Base-by-base conservation (phyloP, 75 land plant species). In the Selaginella tamariscina region DNA sequence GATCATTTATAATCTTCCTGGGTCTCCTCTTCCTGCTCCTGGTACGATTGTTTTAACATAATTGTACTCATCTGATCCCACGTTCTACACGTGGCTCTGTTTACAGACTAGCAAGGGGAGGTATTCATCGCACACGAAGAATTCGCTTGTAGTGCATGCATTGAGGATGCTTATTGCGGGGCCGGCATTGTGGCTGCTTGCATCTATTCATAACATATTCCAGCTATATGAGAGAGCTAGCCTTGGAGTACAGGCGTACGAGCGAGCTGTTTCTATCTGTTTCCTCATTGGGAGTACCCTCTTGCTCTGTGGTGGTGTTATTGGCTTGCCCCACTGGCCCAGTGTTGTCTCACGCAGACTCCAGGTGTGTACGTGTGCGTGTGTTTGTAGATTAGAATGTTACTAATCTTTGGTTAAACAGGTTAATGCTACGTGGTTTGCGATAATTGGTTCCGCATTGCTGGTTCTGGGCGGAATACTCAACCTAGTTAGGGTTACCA, bases 171-270 rank as follows among this genome's bases (percentile, higher is more conserved):
- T 89, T n/a, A 74, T 86, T 24, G 89, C 95, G 55, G 95, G 95
- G 23, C 74, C 89, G n/a, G 72, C 70, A 57, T 68, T 86, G 18
- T 89, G 95, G 95, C 59, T 89, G 27, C 60, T 89, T 0, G 95
- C 88, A 0, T 83, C 95, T 0, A 82, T 86, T 65, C 87, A 82
- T 33, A 83, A 84, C 64, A 68, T 81, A 5, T 89, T 89, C 75
- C 95, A 89, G 64, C 78, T 86, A 27, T 89, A 86, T 56, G 89
- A 86, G 78, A 78, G 86, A 29, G 81, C 86, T 2, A 82, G 68
- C 65, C 77, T 80, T 0, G 76, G 69, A 68, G 64, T 86, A 54
- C 95, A 89, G 71, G 71, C 83, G 5, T 69, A 80, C 64, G 88
- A 89, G 65, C 73, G 83, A 54, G 65, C 78, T 55, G 87, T 86